Percentiles rank a stretch among this genome's conserved stretches.
Evolutionary conservation across 1,284 basidiomycete species (phyloP).

Genomic region (Trichosporon inkin): DNA sequence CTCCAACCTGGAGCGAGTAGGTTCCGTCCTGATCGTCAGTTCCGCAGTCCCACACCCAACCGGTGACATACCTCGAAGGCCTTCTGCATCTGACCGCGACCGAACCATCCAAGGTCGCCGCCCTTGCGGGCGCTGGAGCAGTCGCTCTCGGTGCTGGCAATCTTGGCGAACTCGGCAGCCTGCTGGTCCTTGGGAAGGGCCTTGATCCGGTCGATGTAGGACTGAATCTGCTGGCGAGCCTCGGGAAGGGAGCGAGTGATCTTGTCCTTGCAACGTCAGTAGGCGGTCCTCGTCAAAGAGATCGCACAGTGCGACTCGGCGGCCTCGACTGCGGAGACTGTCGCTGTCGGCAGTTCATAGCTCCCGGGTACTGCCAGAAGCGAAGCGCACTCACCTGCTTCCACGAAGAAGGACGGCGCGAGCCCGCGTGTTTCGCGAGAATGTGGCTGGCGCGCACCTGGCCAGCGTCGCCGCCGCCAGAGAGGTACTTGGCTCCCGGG

Average conservation of each 20-base stretch:
- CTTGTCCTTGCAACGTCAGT: constrained; percentile 55
- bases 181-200: constrained; percentile 52
- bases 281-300: background rate
- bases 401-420: constrained; percentile 85
- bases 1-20: constrained; percentile 71
- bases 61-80: constrained; percentile 67
- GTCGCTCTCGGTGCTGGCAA: constrained; percentile 74
- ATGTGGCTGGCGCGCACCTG: constrained; percentile 91
- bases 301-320: background rate
- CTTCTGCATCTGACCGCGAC: constrained; percentile 90
- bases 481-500: constrained; percentile 62
- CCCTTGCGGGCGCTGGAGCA: constrained; percentile 75
- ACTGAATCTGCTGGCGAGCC: constrained; percentile 70
- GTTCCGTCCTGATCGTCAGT: constrained; percentile 60
- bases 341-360: no score
- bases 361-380: background rate
- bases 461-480: constrained; percentile 18
- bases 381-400: constrained; percentile 64
- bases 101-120: constrained; percentile 85
- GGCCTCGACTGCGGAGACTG: no score
- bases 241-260: constrained; percentile 90
- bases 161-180: constrained; percentile 63
- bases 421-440: constrained; percentile 84
- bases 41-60: background rate
- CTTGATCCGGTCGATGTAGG: constrained; percentile 52